These are phyloP conservation scores for Spathaspora boniae DNA, from an alignment of 805 yeast genomes.

Conservation along the genomic window DNA sequence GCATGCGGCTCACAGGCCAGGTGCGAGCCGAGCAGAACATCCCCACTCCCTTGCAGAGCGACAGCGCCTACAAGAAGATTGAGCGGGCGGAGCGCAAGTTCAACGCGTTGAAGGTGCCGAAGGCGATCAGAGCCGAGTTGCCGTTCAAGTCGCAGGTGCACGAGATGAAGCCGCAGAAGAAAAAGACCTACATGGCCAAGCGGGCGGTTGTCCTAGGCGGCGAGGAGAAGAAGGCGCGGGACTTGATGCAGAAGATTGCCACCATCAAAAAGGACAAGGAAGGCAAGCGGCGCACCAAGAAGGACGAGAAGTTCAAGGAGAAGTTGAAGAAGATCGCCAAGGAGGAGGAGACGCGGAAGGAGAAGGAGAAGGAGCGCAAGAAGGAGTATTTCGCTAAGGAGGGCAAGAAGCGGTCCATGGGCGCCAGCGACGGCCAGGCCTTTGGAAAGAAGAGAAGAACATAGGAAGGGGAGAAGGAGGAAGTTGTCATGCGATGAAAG, in stretches of 20 bases:
- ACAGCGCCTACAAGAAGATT: conserved; percentile 59
- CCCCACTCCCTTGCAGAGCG: conserved; percentile 55
- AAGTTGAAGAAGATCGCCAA: conserved; percentile 74
- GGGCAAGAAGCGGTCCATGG: conserved; percentile 58
- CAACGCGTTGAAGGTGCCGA: conserved; percentile 86
- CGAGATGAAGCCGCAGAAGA: conserved; percentile 82
- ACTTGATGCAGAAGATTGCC: conserved; percentile 80
- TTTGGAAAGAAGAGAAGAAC: conserved; percentile 32
- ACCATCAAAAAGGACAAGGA: conserved; percentile 87
- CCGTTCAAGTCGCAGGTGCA: conserved; percentile 93
- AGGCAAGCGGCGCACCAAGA: conserved; percentile 67
- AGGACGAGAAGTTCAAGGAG: conserved; percentile 70
- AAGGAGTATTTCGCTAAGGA: conserved; percentile 77
- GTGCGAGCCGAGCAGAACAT: conserved; percentile 75
- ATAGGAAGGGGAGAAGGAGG: no score
- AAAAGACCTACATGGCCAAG: conserved; percentile 74
- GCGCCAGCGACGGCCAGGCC: conserved; percentile 29
- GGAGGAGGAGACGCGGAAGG: conserved; percentile 62
- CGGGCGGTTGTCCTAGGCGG: conserved; percentile 93
- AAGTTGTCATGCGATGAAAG: no score
- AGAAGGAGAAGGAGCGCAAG: conserved; percentile 80
- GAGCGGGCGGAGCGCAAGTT: conserved; percentile 83
- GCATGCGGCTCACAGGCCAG: conserved; percentile 93
- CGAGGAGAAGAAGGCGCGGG: conserved; percentile 90
- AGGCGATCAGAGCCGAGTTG: conserved; percentile 63